A percentile compares a stretch with the other conserved stretches of the same genome.
phyloP scores from a whole-genome alignment of 495 filamentous ascomycete genomes.

The Pseudoneurospora amorphoporcata region DNA sequence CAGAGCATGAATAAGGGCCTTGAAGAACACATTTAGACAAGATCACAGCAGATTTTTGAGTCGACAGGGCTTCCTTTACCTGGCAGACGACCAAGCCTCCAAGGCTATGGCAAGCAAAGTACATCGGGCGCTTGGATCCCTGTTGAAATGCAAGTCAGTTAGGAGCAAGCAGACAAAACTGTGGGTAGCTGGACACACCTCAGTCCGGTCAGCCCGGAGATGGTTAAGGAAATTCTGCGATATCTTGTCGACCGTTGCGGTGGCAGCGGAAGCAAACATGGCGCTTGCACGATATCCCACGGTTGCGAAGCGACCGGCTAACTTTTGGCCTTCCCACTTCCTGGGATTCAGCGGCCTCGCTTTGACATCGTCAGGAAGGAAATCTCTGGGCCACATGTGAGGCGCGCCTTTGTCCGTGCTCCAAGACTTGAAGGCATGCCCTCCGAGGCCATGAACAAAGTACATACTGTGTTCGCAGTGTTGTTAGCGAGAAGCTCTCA shows the following conservation, averaged over 20 bases:
- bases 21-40: neutral
- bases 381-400: conserved; percentile 9
- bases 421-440: conserved; percentile 10
- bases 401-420: conserved; percentile 5
- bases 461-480: conserved; percentile 2
- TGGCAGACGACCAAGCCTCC: conserved; percentile 9
- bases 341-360: conserved; percentile 2
- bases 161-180: neutral
- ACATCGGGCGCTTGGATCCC: conserved; percentile 8
- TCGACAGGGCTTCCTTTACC: neutral
- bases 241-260: conserved; percentile 5
- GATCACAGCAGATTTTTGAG: neutral
- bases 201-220: conserved; percentile 2
- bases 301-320: conserved; percentile 6
- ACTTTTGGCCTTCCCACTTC: neutral
- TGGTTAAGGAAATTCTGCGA: conserved; percentile 6
- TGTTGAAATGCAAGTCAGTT: neutral
- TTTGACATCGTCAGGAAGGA: conserved; percentile 4
- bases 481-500: neutral
- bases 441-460: conserved; percentile 12
- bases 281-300: conserved; percentile 5
- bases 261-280: neutral
- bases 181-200: neutral
- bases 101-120: conserved; percentile 12
- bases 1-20: conserved; percentile 8